Evolutionary conservation across 345 rosid species (phyloP).

Genomic region (Clarkia xantiana): DNA sequence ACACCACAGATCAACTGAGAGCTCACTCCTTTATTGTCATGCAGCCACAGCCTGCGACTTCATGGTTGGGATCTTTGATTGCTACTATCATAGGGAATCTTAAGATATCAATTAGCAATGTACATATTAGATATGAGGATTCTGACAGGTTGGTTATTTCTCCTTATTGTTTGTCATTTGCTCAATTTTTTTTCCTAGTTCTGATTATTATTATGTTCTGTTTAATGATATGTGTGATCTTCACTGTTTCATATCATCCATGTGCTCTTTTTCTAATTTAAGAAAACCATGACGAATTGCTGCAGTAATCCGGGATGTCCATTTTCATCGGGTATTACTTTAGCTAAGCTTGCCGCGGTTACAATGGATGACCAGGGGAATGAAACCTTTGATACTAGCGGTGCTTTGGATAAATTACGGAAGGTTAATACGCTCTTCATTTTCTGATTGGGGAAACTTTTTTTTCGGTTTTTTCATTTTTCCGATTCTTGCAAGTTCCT

Average conservation of each 20-base stretch:
- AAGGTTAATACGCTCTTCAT: conserved; percentile 44
- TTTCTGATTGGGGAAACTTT: conserved; percentile 11
- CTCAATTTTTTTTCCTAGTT: neutral
- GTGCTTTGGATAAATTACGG: conserved; percentile 84
- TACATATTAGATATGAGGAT: conserved; percentile 95
- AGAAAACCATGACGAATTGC: conserved; percentile 5
- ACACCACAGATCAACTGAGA: neutral
- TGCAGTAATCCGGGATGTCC: conserved; percentile 79
- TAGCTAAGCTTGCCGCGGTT: conserved; percentile 97
- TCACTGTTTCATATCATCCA: no score
- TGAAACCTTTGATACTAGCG: conserved; percentile 96
- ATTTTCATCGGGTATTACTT: conserved; percentile 78
- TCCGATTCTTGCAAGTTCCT: no score
- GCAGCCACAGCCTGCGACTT: conserved; percentile 75
- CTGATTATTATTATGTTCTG: neutral
- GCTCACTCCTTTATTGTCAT: conserved; percentile 17
- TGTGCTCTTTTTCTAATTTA: conserved; percentile 14
- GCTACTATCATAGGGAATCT: conserved; percentile 92
- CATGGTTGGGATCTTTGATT: conserved; percentile 93
- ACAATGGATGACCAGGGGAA: conserved; percentile 94
- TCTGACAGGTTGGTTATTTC: conserved; percentile 49
- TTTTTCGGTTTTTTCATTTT: neutral
- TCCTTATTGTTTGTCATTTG: conserved; percentile 4
- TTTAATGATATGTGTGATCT: neutral
- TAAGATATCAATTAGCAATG: conserved; percentile 93